Evolutionary conservation across 148 eudicot genomes (phyloP).

Genomic region (Gaultheria prostrata): DNA sequence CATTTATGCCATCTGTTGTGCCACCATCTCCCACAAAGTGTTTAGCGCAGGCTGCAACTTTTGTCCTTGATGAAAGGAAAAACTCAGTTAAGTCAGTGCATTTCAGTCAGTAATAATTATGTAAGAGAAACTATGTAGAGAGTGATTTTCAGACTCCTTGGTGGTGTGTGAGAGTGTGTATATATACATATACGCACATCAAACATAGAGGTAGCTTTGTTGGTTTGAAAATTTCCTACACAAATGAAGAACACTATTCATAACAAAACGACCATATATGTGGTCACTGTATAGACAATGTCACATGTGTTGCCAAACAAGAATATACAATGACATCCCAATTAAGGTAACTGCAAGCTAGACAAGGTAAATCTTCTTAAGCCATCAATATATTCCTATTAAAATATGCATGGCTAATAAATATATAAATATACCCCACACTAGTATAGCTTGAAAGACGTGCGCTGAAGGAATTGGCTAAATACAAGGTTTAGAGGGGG

Average conservation of each 20-base stretch:
- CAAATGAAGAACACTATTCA: neutral
- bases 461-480: neutral
- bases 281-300: neutral
- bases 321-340: neutral
- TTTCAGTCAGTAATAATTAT: neutral
- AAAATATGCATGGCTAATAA: neutral
- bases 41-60: conserved; percentile 24
- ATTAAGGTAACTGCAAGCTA: neutral
- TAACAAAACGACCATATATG: neutral
- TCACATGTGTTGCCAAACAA: neutral
- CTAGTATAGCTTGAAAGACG: neutral
- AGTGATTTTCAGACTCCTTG: neutral
- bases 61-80: neutral
- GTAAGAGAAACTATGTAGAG: neutral
- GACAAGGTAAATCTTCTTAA: neutral
- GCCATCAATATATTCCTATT: neutral
- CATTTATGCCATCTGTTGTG: conserved; percentile 59
- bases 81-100: neutral
- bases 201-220: neutral
- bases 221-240: neutral
- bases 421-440: neutral
- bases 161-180: neutral
- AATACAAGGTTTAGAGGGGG: neutral
- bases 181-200: neutral
- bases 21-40: conserved; percentile 89